These are phyloP conservation scores for Hypomontagnella submonticulosa DNA, from an alignment of 495 filamentous ascomycete genomes.

Conservation along the genomic window DNA sequence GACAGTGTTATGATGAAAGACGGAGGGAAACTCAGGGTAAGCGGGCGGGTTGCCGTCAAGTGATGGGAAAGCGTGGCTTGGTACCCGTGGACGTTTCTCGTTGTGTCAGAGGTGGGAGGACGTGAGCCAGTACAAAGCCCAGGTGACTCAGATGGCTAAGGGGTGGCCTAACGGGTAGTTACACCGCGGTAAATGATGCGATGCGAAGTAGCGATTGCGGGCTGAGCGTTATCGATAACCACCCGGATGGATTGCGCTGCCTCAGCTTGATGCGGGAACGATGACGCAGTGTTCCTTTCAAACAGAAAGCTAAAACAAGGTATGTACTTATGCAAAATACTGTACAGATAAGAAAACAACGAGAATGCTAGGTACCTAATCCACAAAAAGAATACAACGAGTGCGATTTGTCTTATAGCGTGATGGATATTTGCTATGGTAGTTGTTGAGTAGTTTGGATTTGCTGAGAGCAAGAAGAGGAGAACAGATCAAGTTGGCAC, in stretches of 20 bases:
- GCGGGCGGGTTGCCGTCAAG: conserved; percentile 43
- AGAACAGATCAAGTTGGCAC: background rate
- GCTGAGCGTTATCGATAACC: conserved; percentile 36
- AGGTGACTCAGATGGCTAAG: conserved; percentile 46
- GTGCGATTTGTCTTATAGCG: conserved; percentile 15
- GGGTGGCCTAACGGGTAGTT: conserved; percentile 9
- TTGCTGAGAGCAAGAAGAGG: conserved; percentile 17
- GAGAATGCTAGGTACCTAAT: conserved; percentile 4
- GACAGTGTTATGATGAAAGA: conserved; percentile 25
- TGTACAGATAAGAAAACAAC: background rate
- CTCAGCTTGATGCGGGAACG: conserved; percentile 30
- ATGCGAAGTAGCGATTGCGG: conserved; percentile 38
- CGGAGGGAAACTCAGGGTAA: conserved; percentile 18
- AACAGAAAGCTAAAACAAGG: conserved; percentile 2
- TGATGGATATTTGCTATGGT: background rate
- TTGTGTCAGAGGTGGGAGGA: conserved; percentile 33
- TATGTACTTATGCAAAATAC: conserved; percentile 15
- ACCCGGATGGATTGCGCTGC: conserved; percentile 7
- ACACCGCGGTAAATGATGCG: conserved; percentile 32
- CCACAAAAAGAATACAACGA: conserved; percentile 2
- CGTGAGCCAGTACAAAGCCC: conserved; percentile 40
- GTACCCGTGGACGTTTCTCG: conserved; percentile 19
- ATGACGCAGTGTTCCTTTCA: conserved; percentile 32
- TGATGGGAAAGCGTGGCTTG: conserved; percentile 41
- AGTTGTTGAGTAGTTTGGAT: conserved; percentile 2